These are phyloP conservation scores for Aristolochia contorta DNA, from an alignment of 164 flowering plant species.

Conservation along the genomic window DNA sequence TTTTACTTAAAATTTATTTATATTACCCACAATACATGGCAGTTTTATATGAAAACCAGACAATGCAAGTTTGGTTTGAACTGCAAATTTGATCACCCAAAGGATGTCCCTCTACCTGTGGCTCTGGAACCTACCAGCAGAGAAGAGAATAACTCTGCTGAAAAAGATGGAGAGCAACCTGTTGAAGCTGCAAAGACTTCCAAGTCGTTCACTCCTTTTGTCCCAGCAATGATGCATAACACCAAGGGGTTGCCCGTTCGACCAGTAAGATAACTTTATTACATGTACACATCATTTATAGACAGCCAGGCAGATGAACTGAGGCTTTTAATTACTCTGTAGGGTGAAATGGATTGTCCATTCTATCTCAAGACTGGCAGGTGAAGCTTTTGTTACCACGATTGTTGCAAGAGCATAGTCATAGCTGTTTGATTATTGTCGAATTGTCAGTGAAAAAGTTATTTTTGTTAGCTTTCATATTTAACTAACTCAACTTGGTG, in stretches of 20 bases:
- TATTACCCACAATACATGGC: constrained; percentile 1
- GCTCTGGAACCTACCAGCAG: constrained; percentile 28
- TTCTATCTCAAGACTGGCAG: constrained; percentile 97
- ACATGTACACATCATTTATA: not conserved
- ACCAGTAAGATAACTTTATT: constrained; percentile 36
- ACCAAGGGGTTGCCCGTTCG: constrained; percentile 90
- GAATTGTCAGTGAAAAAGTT: not conserved
- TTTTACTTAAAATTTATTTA: not conserved
- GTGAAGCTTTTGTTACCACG: constrained; percentile 19
- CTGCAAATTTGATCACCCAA: constrained; percentile 96
- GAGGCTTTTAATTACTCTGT: constrained; percentile 9
- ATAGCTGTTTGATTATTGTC: not conserved
- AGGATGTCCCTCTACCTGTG: constrained; percentile 39
- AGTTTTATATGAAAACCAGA: constrained; percentile 95
- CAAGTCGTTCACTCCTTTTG: constrained; percentile 22
- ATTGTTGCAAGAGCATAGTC: too few relatives aligned
- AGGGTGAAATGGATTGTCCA: constrained; percentile 95
- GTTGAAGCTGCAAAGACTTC: constrained; percentile 19
- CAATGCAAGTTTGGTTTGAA: constrained; percentile 73
- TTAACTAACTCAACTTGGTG: not conserved
- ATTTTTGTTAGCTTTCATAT: not conserved
- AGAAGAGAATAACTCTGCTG: constrained; percentile 21
- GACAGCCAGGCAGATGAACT: not conserved
- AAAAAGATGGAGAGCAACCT: constrained; percentile 5
- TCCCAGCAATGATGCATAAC: constrained; percentile 60